A percentile compares a stretch with the other conserved stretches of the same genome.
Evolutionary conservation across 2,329 filamentous ascomycete genomes (phyloP).

Genomic region (Arthrocladium fulminans): DNA sequence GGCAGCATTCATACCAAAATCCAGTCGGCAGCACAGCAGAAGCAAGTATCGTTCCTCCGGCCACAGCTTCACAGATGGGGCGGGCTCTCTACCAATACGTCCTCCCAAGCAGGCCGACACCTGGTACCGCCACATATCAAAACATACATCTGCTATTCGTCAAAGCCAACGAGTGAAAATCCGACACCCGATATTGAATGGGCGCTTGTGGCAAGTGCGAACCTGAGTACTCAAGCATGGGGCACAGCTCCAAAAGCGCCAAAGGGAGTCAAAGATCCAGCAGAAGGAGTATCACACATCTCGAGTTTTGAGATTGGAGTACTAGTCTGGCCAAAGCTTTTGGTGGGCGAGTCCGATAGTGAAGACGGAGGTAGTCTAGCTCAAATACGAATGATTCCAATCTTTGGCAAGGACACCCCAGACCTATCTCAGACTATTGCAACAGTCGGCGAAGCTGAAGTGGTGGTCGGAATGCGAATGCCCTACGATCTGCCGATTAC

Average conservation of each 20-base stretch:
- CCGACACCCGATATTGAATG: conserved; percentile 54
- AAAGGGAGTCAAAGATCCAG: conserved; percentile 34
- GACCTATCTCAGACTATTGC: conserved; percentile 8
- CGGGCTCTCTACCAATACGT: conserved; percentile 1
- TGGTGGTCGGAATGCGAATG: conserved; percentile 61
- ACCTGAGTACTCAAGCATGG: conserved; percentile 84
- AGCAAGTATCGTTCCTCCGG: conserved; percentile 63
- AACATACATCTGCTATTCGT: conserved; percentile 64
- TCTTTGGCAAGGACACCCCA: conserved; percentile 56
- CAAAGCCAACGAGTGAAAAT: conserved; percentile 24
- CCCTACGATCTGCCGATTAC: conserved; percentile 74
- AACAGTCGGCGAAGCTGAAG: conserved; percentile 10
- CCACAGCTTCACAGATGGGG: conserved; percentile 66
- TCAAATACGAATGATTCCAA: conserved; percentile 54
- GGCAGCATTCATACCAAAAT: conserved; percentile 74
- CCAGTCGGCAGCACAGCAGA: conserved; percentile 58
- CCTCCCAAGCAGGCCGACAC: conserved; percentile 46
- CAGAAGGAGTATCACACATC: conserved; percentile 46
- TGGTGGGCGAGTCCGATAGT: conserved; percentile 31
- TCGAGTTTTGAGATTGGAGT: conserved; percentile 80
- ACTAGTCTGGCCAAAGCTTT: conserved; percentile 64
- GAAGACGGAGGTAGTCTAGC: conserved; percentile 5
- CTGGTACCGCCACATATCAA: conserved; percentile 81
- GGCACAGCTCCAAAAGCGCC: conserved; percentile 51
- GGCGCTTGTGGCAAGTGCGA: conserved; percentile 85